A percentile compares a stretch with the other conserved stretches of the same genome.
These are phyloP conservation scores for Termitomyces sp. DNA, from an alignment of 768 basidiomycete species.

Conservation along the genomic window DNA sequence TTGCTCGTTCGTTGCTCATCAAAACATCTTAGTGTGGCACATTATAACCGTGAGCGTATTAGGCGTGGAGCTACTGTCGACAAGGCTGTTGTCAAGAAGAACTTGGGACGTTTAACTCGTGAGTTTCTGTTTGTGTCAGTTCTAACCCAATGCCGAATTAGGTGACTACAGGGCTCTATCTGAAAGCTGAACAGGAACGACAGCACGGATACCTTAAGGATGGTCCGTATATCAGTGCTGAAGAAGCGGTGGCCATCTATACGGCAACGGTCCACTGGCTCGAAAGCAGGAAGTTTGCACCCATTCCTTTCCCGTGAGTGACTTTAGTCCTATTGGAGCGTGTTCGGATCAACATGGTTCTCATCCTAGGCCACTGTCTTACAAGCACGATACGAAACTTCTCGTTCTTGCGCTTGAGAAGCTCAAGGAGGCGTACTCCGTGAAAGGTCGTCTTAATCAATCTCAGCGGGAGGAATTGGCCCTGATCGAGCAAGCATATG, in stretches of 20 bases:
- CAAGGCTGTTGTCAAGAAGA: slow-evolving; percentile 99
- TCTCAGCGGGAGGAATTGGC: slow-evolving; percentile 98
- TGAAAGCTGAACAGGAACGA: slow-evolving; percentile 98
- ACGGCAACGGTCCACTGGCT: slow-evolving; percentile 99
- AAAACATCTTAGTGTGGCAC: slow-evolving; percentile 61
- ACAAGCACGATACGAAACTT: slow-evolving; percentile 98
- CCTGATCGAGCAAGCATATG: slow-evolving; percentile 97
- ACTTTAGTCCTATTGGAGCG: background rate
- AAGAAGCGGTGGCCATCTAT: slow-evolving; percentile 98
- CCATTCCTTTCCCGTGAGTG: slow-evolving; percentile 95
- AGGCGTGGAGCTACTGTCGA: slow-evolving; percentile 95
- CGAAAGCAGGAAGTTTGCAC: slow-evolving; percentile 95
- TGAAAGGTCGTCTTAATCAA: slow-evolving; percentile 96
- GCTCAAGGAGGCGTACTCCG: slow-evolving; percentile 97
- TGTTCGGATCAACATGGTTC: background rate
- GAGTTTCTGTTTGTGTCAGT: slow-evolving; percentile 14
- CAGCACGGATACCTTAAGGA: slow-evolving; percentile 99
- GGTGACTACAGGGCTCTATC: slow-evolving; percentile 61
- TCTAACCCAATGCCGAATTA: slow-evolving; percentile 5
- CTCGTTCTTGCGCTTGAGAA: slow-evolving; percentile 96
- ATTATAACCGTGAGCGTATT: slow-evolving; percentile 97
- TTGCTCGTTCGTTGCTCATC: slow-evolving; percentile 1
- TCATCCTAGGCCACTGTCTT: slow-evolving; percentile 72
- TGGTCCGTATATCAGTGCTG: slow-evolving; percentile 97
- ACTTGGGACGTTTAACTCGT: slow-evolving; percentile 96